Evolutionary conservation across 805 yeast species (phyloP).

Genomic region (Nakazawaea ishiwadae): DNA sequence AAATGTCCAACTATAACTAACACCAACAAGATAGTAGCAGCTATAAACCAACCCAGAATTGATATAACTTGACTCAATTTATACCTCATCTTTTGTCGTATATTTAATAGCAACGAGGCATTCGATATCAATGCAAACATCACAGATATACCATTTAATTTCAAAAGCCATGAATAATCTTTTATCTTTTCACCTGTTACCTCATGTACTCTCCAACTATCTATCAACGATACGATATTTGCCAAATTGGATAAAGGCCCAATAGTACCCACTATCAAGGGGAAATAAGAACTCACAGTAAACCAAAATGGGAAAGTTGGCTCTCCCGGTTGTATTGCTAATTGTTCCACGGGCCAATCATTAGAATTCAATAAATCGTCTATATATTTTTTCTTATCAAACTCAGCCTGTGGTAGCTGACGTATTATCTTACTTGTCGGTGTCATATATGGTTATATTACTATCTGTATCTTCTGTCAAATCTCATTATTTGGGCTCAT

Average conservation of each 20-base stretch:
- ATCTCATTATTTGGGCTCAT: too few relatives aligned
- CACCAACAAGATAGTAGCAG: slow-evolving; percentile 46
- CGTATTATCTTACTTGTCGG: too few relatives aligned
- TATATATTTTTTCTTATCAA: slow-evolving; percentile 16
- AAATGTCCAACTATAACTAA: slow-evolving; percentile 37
- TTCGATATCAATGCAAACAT: slow-evolving; percentile 66
- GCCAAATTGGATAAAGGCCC: slow-evolving; percentile 78
- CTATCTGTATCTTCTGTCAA: too few relatives aligned
- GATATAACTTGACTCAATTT: slow-evolving; percentile 58
- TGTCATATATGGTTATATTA: too few relatives aligned
- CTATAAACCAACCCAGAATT: slow-evolving; percentile 59
- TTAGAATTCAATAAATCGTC: slow-evolving; percentile 21
- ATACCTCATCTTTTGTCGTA: slow-evolving; percentile 54
- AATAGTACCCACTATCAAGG: slow-evolving; percentile 69
- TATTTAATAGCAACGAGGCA: slow-evolving; percentile 63
- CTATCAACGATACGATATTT: slow-evolving; percentile 66
- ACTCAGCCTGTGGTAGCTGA: not conserved
- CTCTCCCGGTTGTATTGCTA: slow-evolving; percentile 30
- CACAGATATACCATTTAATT: slow-evolving; percentile 59
- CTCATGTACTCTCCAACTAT: slow-evolving; percentile 52
- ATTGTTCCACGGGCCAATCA: slow-evolving; percentile 25
- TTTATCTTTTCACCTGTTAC: slow-evolving; percentile 23
- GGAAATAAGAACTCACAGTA: slow-evolving; percentile 61
- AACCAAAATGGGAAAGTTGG: slow-evolving; percentile 47
- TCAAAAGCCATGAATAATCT: slow-evolving; percentile 41